phyloP scores from a whole-genome alignment of 148 eudicot genomes.

The Gaultheria prostrata region DNA sequence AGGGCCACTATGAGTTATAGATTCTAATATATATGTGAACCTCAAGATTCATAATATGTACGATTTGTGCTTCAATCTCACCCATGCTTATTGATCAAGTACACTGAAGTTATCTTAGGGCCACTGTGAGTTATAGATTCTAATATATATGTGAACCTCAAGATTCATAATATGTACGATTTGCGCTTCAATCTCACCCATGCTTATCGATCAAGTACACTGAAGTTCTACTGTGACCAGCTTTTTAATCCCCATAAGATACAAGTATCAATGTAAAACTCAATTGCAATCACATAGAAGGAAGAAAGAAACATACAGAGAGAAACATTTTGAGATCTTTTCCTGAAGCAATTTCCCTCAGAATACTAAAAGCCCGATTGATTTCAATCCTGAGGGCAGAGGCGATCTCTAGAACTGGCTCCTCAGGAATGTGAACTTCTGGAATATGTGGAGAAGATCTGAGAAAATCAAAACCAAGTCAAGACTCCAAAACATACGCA shows the following conservation, averaged over 20 bases:
- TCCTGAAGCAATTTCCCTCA: conserved; percentile 32
- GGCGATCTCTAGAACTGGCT: conserved; percentile 24
- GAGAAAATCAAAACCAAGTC: background rate
- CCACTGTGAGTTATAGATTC: background rate
- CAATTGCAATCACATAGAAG: background rate
- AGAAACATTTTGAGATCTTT: conserved; percentile 36
- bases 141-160: background rate
- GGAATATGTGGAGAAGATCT: conserved; percentile 38
- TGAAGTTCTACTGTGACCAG: background rate
- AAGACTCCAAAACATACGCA: background rate
- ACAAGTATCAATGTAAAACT: background rate
- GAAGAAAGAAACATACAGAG: conserved; percentile 21
- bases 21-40: too few relatives aligned
- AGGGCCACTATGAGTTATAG: background rate
- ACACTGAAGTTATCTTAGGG: too few relatives aligned
- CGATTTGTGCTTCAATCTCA: background rate
- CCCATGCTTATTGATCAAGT: background rate
- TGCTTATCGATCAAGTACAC: background rate
- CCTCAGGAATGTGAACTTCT: conserved; percentile 34
- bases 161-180: background rate
- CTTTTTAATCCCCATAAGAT: background rate
- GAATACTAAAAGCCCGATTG: conserved; percentile 23
- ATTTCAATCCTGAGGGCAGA: conserved; percentile 31
- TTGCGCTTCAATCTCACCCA: background rate
- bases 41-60: background rate